These are phyloP conservation scores for Besnoitia besnoiti DNA, from an alignment of 169 alveolate species.

Conservation along the genomic window DNA sequence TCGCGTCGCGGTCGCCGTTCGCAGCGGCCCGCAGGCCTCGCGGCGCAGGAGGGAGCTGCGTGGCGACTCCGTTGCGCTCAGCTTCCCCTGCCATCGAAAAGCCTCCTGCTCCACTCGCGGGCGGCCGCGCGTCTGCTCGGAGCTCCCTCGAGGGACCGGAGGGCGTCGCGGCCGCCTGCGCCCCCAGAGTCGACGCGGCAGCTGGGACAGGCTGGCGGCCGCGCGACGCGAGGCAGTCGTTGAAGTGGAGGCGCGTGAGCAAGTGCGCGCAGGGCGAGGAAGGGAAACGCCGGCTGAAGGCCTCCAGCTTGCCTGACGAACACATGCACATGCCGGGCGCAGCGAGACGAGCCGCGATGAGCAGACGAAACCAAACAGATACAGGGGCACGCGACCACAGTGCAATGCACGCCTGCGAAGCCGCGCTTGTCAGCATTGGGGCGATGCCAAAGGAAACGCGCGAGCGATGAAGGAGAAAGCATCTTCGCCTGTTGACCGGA, in stretches of 20 bases:
- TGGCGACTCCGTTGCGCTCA: too few species aligned
- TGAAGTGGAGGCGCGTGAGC: constrained; percentile 11
- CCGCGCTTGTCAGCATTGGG: neutral
- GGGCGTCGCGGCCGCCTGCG: too few species aligned
- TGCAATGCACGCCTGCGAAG: neutral
- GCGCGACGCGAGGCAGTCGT: neutral
- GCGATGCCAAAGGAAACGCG: too few species aligned
- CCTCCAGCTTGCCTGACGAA: neutral
- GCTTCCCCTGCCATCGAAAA: too few species aligned
- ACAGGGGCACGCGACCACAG: neutral
- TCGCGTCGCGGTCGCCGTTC: neutral
- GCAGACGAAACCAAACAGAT: too few species aligned
- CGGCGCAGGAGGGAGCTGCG: too few species aligned
- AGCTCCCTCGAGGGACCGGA: too few species aligned
- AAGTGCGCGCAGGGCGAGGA: neutral
- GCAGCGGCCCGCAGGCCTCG: neutral
- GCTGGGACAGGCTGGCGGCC: neutral
- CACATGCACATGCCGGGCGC: neutral
- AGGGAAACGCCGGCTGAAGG: neutral
- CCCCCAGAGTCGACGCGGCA: neutral
- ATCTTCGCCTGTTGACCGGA: neutral
- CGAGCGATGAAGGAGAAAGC: neutral
- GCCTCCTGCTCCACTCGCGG: too few species aligned
- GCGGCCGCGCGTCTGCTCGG: too few species aligned
- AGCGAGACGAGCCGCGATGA: neutral